Percentiles rank a stretch among this genome's conserved stretches.
Evolutionary conservation across 2,329 filamentous ascomycete species (phyloP).

Genomic region (Aspergillus luchuensis): DNA sequence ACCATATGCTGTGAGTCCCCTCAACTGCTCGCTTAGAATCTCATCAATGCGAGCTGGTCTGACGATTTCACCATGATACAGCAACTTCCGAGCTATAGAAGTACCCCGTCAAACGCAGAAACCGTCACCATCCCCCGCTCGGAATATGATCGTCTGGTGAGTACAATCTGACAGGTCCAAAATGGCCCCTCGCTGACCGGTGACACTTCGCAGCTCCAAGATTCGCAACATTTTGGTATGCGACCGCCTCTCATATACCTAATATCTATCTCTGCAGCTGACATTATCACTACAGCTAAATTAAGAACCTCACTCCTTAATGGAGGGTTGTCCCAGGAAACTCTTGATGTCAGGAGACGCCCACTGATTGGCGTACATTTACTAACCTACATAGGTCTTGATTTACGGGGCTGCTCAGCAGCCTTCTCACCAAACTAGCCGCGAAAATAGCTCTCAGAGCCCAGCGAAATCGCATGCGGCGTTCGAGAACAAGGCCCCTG

Average conservation of each 20-base stretch:
- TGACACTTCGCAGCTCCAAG: slow-evolving; percentile 18
- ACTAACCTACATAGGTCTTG: slow-evolving; percentile 24
- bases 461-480: background rate
- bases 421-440: background rate
- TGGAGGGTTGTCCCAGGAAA: slow-evolving; percentile 54
- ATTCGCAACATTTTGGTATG: slow-evolving; percentile 20
- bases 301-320: slow-evolving; percentile 53
- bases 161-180: slow-evolving; percentile 19
- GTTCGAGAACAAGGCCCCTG: background rate
- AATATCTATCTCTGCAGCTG: background rate
- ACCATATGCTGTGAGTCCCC: background rate
- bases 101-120: slow-evolving; percentile 37
- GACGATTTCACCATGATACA: slow-evolving; percentile 17
- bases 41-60: background rate
- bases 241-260: background rate
- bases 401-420: slow-evolving; percentile 17
- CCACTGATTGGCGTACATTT: slow-evolving; percentile 11
- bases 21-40: background rate
- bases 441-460: background rate
- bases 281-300: slow-evolving; percentile 39
- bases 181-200: background rate
- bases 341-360: slow-evolving; percentile 46
- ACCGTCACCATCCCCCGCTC: slow-evolving; percentile 59
- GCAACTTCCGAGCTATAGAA: slow-evolving; percentile 27
- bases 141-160: slow-evolving; percentile 64